These are phyloP conservation scores for Neurospora sp. DNA, from an alignment of 495 filamentous ascomycete species.

Conservation along the genomic window DNA sequence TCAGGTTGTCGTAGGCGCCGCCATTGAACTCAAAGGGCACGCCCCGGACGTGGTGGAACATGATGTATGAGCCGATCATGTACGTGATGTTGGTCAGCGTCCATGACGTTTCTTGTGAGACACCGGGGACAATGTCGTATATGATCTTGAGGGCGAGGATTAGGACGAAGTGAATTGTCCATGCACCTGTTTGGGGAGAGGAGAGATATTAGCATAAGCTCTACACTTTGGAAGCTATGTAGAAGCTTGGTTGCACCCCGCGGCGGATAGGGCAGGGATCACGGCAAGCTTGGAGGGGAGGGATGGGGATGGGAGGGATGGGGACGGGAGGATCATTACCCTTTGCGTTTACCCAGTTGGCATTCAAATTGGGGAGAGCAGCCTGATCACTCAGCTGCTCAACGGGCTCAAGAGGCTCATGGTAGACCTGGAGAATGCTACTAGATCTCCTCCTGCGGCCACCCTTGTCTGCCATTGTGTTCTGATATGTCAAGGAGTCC, in stretches of 20 bases:
- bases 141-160: conserved; percentile 87
- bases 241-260: not conserved
- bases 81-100: conserved; percentile 97
- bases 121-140: conserved; percentile 87
- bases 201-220: conserved; percentile 8
- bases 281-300: not conserved
- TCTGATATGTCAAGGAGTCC: conserved; percentile 24
- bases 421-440: conserved; percentile 80
- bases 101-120: conserved; percentile 97
- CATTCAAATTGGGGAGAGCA: conserved; percentile 88
- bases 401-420: conserved; percentile 85
- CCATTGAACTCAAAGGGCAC: conserved; percentile 98
- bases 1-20: conserved; percentile 97
- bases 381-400: conserved; percentile 95
- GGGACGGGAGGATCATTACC: conserved; percentile 45
- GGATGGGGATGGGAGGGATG: not conserved
- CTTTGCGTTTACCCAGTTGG: conserved; percentile 98
- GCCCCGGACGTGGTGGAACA: conserved; percentile 98
- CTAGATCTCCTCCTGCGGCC: conserved; percentile 83
- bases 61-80: conserved; percentile 97
- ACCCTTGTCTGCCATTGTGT: conserved; percentile 39
- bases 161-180: conserved; percentile 90
- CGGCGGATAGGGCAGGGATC: not conserved
- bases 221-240: not conserved
- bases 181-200: conserved; percentile 58